Conservation (phyloP, 495 filamentous ascomycete species). For the Xylaria castorea region DNA sequence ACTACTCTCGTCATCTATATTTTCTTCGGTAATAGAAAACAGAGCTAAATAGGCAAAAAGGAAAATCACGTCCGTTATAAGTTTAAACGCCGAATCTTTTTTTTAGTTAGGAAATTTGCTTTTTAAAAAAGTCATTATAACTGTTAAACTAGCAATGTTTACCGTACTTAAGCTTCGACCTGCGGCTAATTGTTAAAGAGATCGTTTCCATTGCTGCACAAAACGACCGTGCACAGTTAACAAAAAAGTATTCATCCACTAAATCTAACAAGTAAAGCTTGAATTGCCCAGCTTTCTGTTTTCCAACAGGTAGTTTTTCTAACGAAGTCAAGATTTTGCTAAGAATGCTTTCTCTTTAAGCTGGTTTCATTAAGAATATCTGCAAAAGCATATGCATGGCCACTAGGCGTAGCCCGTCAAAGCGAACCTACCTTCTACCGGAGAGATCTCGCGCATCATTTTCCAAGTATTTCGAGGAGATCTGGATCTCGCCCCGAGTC, state of each 20-base stretch:
- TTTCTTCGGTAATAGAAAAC: neutral
- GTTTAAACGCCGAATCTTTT: no score
- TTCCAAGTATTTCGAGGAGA: neutral
- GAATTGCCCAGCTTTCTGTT: constrained; percentile 90
- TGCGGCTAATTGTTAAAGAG: neutral
- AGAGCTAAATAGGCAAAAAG: no score
- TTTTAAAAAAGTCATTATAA: no score
- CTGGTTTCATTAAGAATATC: constrained; percentile 82
- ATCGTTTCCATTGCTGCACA: neutral
- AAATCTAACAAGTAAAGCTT: no score
- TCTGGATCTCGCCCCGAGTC: neutral
- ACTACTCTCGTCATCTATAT: neutral
- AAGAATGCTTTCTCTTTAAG: constrained; percentile 81
- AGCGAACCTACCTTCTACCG: constrained; percentile 37
- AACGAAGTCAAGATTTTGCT: constrained; percentile 87
- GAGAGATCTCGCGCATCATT: neutral
- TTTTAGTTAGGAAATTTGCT: no score
- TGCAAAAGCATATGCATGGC: constrained; percentile 97
- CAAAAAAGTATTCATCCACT: no score
- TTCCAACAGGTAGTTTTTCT: constrained; percentile 87
- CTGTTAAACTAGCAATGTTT: no score
- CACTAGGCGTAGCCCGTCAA: constrained; percentile 80
- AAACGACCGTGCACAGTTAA: neutral
- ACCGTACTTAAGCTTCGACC: neutral
- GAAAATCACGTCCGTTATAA: no score